A percentile compares a stretch with the other conserved stretches of the same genome.
These are phyloP conservation scores for Kalaharituber pfeilii DNA, from an alignment of 2,329 filamentous ascomycete species.

Conservation along the genomic window DNA sequence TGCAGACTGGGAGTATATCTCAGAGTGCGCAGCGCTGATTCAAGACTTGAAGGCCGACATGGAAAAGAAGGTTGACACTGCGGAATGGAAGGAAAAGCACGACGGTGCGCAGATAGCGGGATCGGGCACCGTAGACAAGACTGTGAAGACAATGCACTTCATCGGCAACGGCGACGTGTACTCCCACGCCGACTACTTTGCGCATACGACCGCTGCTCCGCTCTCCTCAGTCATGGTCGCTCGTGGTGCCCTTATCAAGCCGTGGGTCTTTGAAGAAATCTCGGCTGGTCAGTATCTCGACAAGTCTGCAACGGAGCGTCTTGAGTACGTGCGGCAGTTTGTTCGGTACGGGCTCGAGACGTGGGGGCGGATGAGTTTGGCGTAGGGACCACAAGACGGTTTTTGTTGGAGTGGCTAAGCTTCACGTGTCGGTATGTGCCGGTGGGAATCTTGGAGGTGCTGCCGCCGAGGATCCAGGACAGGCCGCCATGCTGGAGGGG, in stretches of 20 bases:
- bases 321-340: conserved; percentile 76
- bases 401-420: conserved; percentile 89
- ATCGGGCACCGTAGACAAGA: conserved; percentile 1
- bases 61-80: conserved; percentile 54
- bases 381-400: conserved; percentile 74
- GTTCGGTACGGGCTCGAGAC: conserved; percentile 76
- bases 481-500: conserved; percentile 69
- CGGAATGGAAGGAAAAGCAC: conserved; percentile 41
- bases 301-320: conserved; percentile 75
- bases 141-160: conserved; percentile 42
- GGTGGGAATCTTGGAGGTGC: conserved; percentile 66
- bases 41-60: conserved; percentile 57
- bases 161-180: conserved; percentile 94
- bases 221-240: conserved; percentile 95
- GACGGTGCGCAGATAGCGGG: conserved; percentile 1
- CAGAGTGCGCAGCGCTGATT: conserved; percentile 71
- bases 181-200: conserved; percentile 74
- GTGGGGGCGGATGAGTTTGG: conserved; percentile 96
- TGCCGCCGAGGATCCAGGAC: conserved; percentile 80
- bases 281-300: conserved; percentile 81
- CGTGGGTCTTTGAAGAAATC: conserved; percentile 97
- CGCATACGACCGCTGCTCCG: conserved; percentile 55
- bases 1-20: conserved; percentile 93
- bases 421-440: conserved; percentile 88
- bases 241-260: conserved; percentile 91